Evolutionary conservation across 306 rosid genomes (phyloP).

Genomic region (Medicago lupulina): DNA sequence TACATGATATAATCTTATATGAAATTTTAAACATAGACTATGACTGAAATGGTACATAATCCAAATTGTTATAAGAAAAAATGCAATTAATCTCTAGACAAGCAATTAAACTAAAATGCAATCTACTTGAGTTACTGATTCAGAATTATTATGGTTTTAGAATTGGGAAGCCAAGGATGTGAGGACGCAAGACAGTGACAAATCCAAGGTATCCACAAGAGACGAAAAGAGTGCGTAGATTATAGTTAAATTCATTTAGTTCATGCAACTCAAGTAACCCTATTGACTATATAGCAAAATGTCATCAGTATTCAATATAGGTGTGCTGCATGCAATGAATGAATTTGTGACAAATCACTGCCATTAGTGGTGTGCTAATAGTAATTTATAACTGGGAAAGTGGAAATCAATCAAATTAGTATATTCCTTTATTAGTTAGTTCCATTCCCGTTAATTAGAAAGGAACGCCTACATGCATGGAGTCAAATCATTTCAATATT

Average conservation of each 20-base stretch:
- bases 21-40: too few relatives aligned
- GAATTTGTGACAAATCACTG: constrained; percentile 16
- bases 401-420: constrained; percentile 5
- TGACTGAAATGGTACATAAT: too few relatives aligned
- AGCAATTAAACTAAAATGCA: background rate
- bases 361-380: constrained; percentile 1
- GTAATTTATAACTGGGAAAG: background rate
- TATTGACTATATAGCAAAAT: background rate
- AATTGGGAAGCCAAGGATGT: background rate
- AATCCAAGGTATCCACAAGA: background rate
- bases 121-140: too few relatives aligned
- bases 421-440: background rate
- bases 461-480: background rate
- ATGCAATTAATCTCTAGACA: too few relatives aligned
- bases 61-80: too few relatives aligned
- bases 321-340: constrained; percentile 27
- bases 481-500: background rate
- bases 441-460: too few relatives aligned
- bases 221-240: too few relatives aligned
- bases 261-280: constrained; percentile 37
- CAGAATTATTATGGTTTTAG: too few relatives aligned
- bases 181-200: background rate
- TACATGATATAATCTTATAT: too few relatives aligned
- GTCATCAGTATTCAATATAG: too few relatives aligned
- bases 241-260: background rate